Conservation (phyloP, 2,329 filamentous ascomycete genomes). For the Penicillium sp. region DNA sequence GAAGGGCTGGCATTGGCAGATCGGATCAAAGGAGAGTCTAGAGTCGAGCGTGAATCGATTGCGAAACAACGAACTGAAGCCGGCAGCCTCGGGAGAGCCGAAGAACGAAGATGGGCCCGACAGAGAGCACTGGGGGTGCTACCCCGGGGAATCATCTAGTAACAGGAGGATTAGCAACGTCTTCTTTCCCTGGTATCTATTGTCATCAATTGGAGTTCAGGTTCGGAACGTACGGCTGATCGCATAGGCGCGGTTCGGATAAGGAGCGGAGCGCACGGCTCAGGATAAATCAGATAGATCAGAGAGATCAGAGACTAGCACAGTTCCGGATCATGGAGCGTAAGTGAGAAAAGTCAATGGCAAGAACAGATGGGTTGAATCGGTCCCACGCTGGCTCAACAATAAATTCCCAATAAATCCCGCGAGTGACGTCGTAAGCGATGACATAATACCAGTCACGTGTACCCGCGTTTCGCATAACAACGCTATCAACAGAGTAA, state of each 20-base stretch:
- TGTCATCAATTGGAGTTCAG: slow-evolving; percentile 6
- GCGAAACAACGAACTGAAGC: slow-evolving; percentile 30
- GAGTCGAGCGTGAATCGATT: slow-evolving; percentile 25
- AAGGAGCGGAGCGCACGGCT: slow-evolving; percentile 29
- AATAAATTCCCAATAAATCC: slow-evolving; percentile 1
- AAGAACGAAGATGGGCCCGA: slow-evolving; percentile 21
- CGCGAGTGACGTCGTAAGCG: slow-evolving; percentile 14
- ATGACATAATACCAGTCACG: slow-evolving; percentile 17
- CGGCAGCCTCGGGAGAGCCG: slow-evolving; percentile 19
- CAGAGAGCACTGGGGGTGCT: slow-evolving; percentile 22
- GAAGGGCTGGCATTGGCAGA: slow-evolving; percentile 15
- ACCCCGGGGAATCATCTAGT: slow-evolving; percentile 24
- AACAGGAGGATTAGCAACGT: slow-evolving; percentile 9
- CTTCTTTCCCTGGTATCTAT: background rate
- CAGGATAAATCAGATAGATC: background rate
- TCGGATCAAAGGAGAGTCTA: slow-evolving; percentile 19
- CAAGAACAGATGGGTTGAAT: slow-evolving; percentile 8
- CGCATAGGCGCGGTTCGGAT: background rate
- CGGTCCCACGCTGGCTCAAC: slow-evolving; percentile 7
- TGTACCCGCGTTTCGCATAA: slow-evolving; percentile 19
- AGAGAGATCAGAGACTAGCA: slow-evolving; percentile 17
- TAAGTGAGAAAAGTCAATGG: slow-evolving; percentile 8
- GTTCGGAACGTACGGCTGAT: slow-evolving; percentile 28
- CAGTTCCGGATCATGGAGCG: slow-evolving; percentile 26
- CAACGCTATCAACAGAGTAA: slow-evolving; percentile 18